Evolutionary conservation across 441 rosid genomes (phyloP), one percentile per base, ranked within the genome.

Genomic region (Bruguiera hainesii): DNA sequence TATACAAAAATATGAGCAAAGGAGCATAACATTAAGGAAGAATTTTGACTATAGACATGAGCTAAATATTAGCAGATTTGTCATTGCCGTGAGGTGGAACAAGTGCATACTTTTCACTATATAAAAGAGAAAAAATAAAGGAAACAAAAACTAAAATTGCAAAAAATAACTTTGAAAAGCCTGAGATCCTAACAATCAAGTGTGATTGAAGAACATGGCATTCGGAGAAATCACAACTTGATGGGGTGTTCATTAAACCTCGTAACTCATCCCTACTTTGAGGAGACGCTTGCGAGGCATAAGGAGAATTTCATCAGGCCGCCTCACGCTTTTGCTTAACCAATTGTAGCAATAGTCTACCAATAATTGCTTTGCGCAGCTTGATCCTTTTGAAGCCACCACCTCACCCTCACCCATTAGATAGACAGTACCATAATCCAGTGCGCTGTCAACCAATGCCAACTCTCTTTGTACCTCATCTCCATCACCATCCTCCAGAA

Each of bases 221-320:
- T 11, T 13, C 16, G 48, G 5, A 8, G 48, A 52, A 68, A 68
- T 33, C 19, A 63, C 28, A 64, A 28, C 37, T 73, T 68, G 1
- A 64, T 56, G 42, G 48, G 68, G 6, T 66, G 28, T 18, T 30
- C 42, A 13, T 52, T 64, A 80, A 50, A 71, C 68, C 23, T 75
- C 71, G n/a, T 71, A 75, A 33, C 75, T 62, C 75, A 75, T 75
- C 11, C 72, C 78, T 0, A 75, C 65, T 57, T 66, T 75, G 20
- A 75, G 61, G 9, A 71, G 50, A 7, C 49, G 46, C 29, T 19
- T 62, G 3, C 65, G 57, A 39, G 81, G 78, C 20, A 77, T 56
- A 39, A 55, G 63, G 29, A 75, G 75, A 15, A 68, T 53, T 70
- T 75, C 64, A 65, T 66, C 63, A 3, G 59, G 39, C 19, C 61